Base-by-base conservation (phyloP, 331 rosid genomes). In the Rosa hybrid region DNA sequence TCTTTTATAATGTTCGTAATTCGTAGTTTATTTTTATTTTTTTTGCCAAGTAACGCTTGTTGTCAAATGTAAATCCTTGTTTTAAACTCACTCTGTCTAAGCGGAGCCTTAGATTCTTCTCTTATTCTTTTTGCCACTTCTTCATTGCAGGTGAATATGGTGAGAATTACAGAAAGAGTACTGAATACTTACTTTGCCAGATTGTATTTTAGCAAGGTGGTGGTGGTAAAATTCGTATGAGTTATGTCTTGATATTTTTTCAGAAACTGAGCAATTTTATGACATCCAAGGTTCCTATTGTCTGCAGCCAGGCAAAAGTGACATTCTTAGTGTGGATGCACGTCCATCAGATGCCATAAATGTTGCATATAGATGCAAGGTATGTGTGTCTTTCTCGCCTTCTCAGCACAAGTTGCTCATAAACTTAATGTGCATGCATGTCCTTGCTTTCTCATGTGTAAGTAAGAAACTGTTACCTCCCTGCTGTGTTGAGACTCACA, bases 341-440 rank as follows among this genome's bases (percentile, higher is more conserved):
- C 96, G 99, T 49, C 98, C 99, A 30, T 96, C 99, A 8, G 99
- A 96, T 64, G 99, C 97, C 83, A 89, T 96, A 80, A 93, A 89
- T 84, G 88, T 96, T 70, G 99, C 99, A 84, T 83, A 88, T 63
- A 85, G 91, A 84, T 93, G 97, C 88, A 89, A 96, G 97, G 98
- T 93, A 86, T 63, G 54, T 84, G 49, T 53, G 64, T 76, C 64
- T 63, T 77, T 45, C 45, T 20, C 34, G 6, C 64, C 56, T 16
- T 82, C 21, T 59, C 51, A 60, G 27, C 21, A 27, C 38, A 7
- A 34, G 13, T 25, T 70, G 23, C 77, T 56, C 71, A 21, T 41
- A 79, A 12, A 50, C 46, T 23, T 45, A 0, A 20, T 77, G 38
- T 77, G 14, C 48, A 4, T 60, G 50, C 48, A 13, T 42, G 30